Evolutionary conservation across 2,329 filamentous ascomycete genomes (phyloP).

Genomic region (Fusarium pseudocircinatum): DNA sequence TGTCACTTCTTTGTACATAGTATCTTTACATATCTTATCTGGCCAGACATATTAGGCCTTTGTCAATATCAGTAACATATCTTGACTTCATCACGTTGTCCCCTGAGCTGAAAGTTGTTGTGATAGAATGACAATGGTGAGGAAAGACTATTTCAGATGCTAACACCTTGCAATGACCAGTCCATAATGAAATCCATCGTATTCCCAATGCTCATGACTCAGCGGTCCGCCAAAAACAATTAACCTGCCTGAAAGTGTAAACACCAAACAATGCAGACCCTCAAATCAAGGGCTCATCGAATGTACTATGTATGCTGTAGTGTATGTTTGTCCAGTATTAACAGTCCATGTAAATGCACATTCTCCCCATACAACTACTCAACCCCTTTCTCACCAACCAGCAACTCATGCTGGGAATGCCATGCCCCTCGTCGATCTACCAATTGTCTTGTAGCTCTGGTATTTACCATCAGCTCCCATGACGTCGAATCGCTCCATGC

Average conservation of each 20-base stretch:
- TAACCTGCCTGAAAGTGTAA: conserved; percentile 4
- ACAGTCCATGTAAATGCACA: conserved; percentile 9
- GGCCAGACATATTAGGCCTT: neutral
- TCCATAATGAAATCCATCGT: neutral
- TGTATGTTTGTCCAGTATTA: conserved; percentile 34
- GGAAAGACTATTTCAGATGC: neutral
- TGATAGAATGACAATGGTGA: neutral
- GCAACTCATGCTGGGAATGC: conserved; percentile 40
- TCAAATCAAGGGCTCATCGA: conserved; percentile 1
- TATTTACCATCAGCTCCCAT: conserved; percentile 61
- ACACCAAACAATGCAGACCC: conserved; percentile 17
- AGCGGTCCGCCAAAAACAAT: conserved; percentile 1
- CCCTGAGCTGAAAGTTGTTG: neutral
- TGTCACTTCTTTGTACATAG: conserved; percentile 33
- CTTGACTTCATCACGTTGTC: neutral
- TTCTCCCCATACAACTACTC: neutral
- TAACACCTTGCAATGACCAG: conserved; percentile 18
- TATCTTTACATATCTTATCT: conserved; percentile 6
- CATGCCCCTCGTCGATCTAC: conserved; percentile 52
- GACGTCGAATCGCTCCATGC: conserved; percentile 62
- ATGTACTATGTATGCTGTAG: conserved; percentile 20
- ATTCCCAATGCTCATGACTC: conserved; percentile 5
- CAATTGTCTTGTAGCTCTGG: conserved; percentile 64
- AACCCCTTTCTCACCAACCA: neutral
- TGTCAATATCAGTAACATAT: conserved; percentile 26